Evolutionary conservation across 1,284 basidiomycete species (phyloP).

Genomic region (Tilletia horrida): DNA sequence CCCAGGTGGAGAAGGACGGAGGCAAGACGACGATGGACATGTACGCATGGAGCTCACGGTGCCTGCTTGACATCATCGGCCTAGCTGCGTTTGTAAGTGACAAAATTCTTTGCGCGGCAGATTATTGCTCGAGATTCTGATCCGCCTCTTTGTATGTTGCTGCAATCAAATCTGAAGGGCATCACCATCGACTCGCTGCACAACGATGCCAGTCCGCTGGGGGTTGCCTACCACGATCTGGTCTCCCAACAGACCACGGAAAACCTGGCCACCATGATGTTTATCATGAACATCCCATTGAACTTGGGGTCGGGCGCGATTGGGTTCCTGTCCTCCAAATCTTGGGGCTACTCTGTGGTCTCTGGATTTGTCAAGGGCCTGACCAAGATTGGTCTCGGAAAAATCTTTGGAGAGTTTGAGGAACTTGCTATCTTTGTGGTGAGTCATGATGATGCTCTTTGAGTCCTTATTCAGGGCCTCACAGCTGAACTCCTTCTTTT

Average conservation of each 20-base stretch:
- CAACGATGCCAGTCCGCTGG: slow-evolving; percentile 37
- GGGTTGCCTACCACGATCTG: slow-evolving; percentile 39
- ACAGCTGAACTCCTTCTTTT: not conserved
- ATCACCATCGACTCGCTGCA: slow-evolving; percentile 42
- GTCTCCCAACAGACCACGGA: slow-evolving; percentile 40
- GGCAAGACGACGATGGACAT: slow-evolving; percentile 40
- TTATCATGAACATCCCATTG: slow-evolving; percentile 17
- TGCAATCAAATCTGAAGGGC: too few relatives aligned
- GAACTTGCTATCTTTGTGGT: slow-evolving; percentile 1
- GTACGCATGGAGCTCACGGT: slow-evolving; percentile 33
- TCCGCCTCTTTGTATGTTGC: too few relatives aligned
- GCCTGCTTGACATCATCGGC: slow-evolving; percentile 53
- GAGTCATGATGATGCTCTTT: not conserved
- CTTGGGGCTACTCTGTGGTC: not conserved
- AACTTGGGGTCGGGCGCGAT: not conserved
- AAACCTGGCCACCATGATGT: slow-evolving; percentile 39
- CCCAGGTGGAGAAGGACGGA: slow-evolving; percentile 28
- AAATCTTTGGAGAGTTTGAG: not conserved
- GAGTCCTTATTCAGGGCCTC: not conserved
- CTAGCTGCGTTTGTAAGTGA: slow-evolving; percentile 32
- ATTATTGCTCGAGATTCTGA: too few relatives aligned
- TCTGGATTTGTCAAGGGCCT: not conserved
- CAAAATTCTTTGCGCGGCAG: too few relatives aligned
- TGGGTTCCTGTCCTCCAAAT: not conserved
- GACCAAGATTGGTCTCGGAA: not conserved